Conservation (phyloP, 2,329 filamentous ascomycete genomes). For the Diaporthe sp. region DNA sequence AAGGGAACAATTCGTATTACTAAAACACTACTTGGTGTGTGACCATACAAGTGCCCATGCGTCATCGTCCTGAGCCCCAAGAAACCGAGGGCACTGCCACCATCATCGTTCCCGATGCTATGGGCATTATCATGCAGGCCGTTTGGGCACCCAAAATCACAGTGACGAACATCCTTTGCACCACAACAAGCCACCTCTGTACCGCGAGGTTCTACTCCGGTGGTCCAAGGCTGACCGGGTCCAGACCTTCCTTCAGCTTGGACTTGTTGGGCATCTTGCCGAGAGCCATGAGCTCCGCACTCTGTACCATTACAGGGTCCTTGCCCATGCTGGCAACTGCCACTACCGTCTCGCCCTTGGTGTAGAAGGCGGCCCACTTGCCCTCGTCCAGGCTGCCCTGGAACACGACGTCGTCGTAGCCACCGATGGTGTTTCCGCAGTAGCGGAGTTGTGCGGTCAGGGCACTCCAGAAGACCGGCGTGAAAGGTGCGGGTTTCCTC, state of each 20-base stretch:
- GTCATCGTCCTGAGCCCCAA: not conserved
- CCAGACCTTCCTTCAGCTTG: conserved; percentile 75
- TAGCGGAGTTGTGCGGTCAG: conserved; percentile 91
- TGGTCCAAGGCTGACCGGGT: conserved; percentile 60
- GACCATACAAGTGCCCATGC: not conserved
- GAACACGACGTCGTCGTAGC: conserved; percentile 89
- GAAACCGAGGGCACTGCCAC: conserved; percentile 6
- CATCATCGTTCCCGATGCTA: conserved; percentile 12
- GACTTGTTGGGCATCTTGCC: conserved; percentile 87
- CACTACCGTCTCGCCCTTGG: conserved; percentile 86
- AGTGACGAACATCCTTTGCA: conserved; percentile 16
- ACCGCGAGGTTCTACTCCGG: conserved; percentile 47
- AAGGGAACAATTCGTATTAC: not conserved
- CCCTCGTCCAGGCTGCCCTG: conserved; percentile 81
- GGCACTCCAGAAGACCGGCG: conserved; percentile 97
- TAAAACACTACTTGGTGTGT: conserved; percentile 6
- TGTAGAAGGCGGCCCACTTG: conserved; percentile 92
- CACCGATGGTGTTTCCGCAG: conserved; percentile 85
- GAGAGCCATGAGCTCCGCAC: conserved; percentile 85
- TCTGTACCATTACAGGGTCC: conserved; percentile 88
- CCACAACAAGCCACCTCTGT: not conserved
- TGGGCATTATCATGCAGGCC: not conserved
- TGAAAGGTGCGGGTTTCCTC: conserved; percentile 77
- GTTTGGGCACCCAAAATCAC: conserved; percentile 16
- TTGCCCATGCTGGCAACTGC: conserved; percentile 92